phyloP scores from a whole-genome alignment of 2,329 filamentous ascomycete species.

The Chaetomium sp. region DNA sequence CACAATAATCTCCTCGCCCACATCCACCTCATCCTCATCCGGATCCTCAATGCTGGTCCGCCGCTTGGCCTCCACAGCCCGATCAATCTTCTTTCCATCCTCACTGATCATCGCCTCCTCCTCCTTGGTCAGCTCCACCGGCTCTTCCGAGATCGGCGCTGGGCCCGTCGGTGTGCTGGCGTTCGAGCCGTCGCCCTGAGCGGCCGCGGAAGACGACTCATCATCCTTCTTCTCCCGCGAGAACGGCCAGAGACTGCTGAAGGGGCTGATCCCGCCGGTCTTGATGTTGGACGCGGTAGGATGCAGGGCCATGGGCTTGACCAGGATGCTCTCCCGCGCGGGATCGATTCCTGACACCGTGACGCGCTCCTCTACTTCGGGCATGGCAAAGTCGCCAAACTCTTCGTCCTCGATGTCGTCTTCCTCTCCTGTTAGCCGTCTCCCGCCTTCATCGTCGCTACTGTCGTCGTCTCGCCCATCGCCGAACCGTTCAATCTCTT shows the following conservation, averaged over 20 bases:
- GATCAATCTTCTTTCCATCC: conserved; percentile 37
- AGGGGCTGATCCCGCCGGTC: conserved; percentile 22
- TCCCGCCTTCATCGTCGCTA: conserved; percentile 35
- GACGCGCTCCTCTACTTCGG: conserved; percentile 39
- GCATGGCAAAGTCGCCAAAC: conserved; percentile 63
- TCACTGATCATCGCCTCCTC: conserved; percentile 30
- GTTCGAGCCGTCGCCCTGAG: conserved; percentile 4
- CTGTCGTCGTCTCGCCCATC: conserved; percentile 31
- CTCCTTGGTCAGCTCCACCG: conserved; percentile 17
- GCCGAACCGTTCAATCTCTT: conserved; percentile 28
- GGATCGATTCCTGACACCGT: conserved; percentile 24
- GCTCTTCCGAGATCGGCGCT: conserved; percentile 29
- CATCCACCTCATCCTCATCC: conserved; percentile 43
- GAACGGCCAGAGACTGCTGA: conserved; percentile 55
- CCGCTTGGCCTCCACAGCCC: conserved; percentile 46
- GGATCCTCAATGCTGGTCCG: conserved; percentile 55
- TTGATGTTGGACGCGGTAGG: conserved; percentile 28
- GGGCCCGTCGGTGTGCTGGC: conserved; percentile 13
- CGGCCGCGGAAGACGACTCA: conserved; percentile 27
- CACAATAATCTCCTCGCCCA: conserved; percentile 22
- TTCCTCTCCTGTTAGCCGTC: conserved; percentile 38
- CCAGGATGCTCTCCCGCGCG: conserved; percentile 37
- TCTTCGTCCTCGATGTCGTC: conserved; percentile 56
- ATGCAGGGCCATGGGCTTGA: conserved; percentile 50
- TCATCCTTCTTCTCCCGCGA: conserved; percentile 34